Conservation (phyloP, 1,284 basidiomycete genomes). For the Trichosporon sp. region DNA sequence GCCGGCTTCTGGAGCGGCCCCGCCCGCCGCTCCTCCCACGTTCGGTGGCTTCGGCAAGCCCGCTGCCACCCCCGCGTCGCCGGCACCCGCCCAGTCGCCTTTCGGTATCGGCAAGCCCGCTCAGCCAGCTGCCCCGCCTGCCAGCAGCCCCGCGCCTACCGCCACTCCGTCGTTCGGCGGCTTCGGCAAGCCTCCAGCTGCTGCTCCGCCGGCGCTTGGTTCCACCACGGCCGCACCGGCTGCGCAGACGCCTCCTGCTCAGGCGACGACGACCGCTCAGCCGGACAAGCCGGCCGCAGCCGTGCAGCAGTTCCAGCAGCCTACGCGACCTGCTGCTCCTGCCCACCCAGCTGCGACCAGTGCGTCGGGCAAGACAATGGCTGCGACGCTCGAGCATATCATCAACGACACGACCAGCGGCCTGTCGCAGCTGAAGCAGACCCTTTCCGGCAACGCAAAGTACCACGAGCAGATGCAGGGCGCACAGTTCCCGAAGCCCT, state of each 20-base stretch:
- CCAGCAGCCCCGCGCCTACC: background rate
- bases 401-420: constrained; percentile 54
- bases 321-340: background rate
- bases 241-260: constrained; percentile 13
- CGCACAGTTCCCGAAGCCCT: constrained; percentile 30
- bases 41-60: constrained; percentile 23
- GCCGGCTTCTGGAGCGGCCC: background rate
- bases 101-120: constrained; percentile 10
- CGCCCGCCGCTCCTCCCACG: background rate
- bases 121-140: background rate
- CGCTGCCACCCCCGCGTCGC: constrained; percentile 3
- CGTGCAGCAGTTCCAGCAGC: constrained; percentile 6
- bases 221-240: constrained; percentile 10
- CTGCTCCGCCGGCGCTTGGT: constrained; percentile 22
- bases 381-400: constrained; percentile 45
- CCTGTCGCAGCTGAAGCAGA: constrained; percentile 46
- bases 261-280: constrained; percentile 31
- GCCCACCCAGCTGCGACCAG: constrained; percentile 24
- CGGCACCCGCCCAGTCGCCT: background rate
- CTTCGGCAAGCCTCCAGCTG: constrained; percentile 4
- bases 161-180: background rate
- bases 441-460: constrained; percentile 41
- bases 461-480: constrained; percentile 41
- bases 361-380: constrained; percentile 37
- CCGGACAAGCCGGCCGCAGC: constrained; percentile 27